A percentile compares a stretch with the other conserved stretches of the same genome.
Conservation (phyloP, 805 yeast species). For the Kazachstania kunashirensis region DNA sequence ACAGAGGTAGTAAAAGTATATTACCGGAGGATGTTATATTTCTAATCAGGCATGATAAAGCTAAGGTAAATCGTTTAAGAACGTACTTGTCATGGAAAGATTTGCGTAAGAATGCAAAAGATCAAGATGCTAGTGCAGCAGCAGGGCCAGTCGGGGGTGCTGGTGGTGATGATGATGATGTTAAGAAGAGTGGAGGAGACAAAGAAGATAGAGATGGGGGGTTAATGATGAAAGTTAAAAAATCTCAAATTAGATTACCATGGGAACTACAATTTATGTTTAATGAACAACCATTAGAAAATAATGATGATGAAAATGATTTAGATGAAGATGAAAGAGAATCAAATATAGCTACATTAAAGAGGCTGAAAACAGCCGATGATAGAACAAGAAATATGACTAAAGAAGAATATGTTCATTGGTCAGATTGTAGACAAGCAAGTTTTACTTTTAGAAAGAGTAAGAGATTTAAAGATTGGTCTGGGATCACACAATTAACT, state of each 20-base stretch:
- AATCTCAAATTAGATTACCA: conserved; percentile 74
- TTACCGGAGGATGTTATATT: conserved; percentile 91
- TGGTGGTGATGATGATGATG: conserved; percentile 29
- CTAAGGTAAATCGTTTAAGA: conserved; percentile 83
- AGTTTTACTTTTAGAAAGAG: conserved; percentile 90
- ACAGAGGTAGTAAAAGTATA: conserved; percentile 74
- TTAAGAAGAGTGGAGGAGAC: conserved; percentile 18
- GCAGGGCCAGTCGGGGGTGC: conserved; percentile 39
- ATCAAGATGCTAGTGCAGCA: conserved; percentile 52
- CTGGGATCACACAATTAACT: conserved; percentile 70
- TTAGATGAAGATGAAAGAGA: conserved; percentile 86
- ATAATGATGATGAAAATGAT: conserved; percentile 51
- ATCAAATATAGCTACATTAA: conserved; percentile 79
- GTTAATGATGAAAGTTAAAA: conserved; percentile 48
- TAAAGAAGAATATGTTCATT: conserved; percentile 92
- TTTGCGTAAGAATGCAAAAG: conserved; percentile 73
- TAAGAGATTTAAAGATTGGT: conserved; percentile 95
- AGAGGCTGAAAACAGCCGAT: conserved; percentile 83
- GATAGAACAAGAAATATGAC: conserved; percentile 92
- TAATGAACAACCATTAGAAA: conserved; percentile 75
- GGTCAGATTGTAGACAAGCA: conserved; percentile 98
- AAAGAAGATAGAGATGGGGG: conserved; percentile 35
- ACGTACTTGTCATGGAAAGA: conserved; percentile 96
- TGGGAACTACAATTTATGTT: conserved; percentile 97
- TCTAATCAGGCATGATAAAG: conserved; percentile 82